Conservation (phyloP, 768 basidiomycete species). For the Psilocybe sp. region DNA sequence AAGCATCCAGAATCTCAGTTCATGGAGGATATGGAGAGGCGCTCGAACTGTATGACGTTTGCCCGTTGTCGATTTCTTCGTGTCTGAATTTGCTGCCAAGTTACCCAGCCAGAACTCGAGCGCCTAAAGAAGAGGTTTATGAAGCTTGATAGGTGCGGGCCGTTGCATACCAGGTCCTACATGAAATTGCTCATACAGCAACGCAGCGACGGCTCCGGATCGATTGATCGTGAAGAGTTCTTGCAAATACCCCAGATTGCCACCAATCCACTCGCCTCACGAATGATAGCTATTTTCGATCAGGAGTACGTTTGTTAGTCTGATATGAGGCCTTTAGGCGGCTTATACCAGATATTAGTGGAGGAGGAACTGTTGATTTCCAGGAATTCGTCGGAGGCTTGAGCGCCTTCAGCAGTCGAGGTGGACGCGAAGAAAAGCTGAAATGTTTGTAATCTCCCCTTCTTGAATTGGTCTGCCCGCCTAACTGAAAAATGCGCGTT, state of each 20-base stretch:
- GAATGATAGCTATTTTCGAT: slow-evolving; percentile 99
- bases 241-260: slow-evolving; percentile 98
- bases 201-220: slow-evolving; percentile 90
- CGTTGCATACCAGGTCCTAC: not conserved
- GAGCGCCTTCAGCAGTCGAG: slow-evolving; percentile 96
- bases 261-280: slow-evolving; percentile 91
- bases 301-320: slow-evolving; percentile 77
- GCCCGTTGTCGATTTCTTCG: not conserved
- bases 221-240: slow-evolving; percentile 98
- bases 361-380: slow-evolving; percentile 98
- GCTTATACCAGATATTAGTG: slow-evolving; percentile 45
- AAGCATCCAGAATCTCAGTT: slow-evolving; percentile 74
- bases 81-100: slow-evolving; percentile 37
- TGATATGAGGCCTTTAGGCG: not conserved
- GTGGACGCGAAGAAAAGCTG: slow-evolving; percentile 95
- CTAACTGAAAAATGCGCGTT: not conserved
- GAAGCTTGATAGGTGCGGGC: slow-evolving; percentile 87
- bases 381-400: slow-evolving; percentile 98
- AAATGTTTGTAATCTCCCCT: slow-evolving; percentile 60
- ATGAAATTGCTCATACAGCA: not conserved
- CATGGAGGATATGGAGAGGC: slow-evolving; percentile 97
- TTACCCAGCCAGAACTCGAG: slow-evolving; percentile 92
- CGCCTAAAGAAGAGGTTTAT: slow-evolving; percentile 98
- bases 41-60: slow-evolving; percentile 85
- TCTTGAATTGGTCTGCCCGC: slow-evolving; percentile 8